Conservation (phyloP, 805 yeast species). For the Blastobotrys mokoenaii region DNA sequence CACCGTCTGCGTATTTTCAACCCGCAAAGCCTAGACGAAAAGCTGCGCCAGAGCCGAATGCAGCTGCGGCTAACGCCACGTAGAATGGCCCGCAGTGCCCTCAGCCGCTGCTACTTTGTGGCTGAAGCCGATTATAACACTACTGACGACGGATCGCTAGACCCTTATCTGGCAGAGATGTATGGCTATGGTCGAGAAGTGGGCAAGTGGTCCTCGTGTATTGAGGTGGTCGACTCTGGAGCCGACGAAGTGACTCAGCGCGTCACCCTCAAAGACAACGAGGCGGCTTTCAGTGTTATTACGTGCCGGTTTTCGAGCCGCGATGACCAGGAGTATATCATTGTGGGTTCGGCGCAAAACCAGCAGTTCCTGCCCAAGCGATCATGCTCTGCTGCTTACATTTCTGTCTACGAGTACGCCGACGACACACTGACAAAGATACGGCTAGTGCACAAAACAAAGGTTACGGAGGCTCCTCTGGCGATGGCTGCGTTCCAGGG, state of each 20-base stretch:
- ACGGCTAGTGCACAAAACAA: constrained; percentile 50
- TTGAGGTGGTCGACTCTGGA: constrained; percentile 39
- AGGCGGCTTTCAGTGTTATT: constrained; percentile 36
- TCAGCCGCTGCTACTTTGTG: constrained; percentile 29
- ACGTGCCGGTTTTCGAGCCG: constrained; percentile 26
- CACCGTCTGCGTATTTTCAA: constrained; percentile 44
- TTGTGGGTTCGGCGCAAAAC: constrained; percentile 25
- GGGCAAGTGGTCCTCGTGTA: constrained; percentile 43
- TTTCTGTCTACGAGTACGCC: constrained; percentile 24
- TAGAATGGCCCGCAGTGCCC: constrained; percentile 7
- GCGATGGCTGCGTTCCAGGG: constrained; percentile 52
- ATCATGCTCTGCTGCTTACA: constrained; percentile 16
- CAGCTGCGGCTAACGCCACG: constrained; percentile 16
- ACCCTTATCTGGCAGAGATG: background rate
- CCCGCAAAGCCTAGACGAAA: constrained; percentile 14
- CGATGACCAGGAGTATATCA: constrained; percentile 15
- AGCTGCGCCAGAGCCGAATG: constrained; percentile 9
- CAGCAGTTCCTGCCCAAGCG: constrained; percentile 18
- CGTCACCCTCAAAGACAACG: constrained; percentile 37
- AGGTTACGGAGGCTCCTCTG: constrained; percentile 38
- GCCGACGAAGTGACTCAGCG: constrained; percentile 33
- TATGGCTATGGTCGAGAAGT: background rate
- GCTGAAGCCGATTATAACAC: constrained; percentile 39
- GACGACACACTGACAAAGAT: no score
- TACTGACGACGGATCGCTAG: constrained; percentile 6